These are phyloP conservation scores for Thinopyrum elongatum DNA, from an alignment of 176 grass and related monocot species.

Conservation along the genomic window DNA sequence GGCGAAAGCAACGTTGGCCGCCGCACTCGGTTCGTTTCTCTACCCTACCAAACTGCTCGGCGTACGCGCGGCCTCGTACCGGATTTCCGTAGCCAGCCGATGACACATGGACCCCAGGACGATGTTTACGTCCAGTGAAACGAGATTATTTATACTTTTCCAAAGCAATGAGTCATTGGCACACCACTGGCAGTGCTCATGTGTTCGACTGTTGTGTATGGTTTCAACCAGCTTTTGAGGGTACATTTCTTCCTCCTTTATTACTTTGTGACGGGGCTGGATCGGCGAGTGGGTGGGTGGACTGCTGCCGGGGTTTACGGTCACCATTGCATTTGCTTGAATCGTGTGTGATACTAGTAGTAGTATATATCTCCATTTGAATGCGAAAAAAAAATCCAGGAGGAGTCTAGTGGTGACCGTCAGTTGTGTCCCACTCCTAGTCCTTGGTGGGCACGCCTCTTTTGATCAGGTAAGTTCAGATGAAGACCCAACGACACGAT, in stretches of 20 bases:
- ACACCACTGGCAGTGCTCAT: not conserved
- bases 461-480: slow-evolving; percentile 28
- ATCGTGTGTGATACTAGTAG: not conserved
- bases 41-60: not conserved
- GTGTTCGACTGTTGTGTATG: not conserved
- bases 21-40: not conserved
- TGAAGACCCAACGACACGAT: not conserved
- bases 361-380: not conserved
- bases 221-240: slow-evolving; percentile 4
- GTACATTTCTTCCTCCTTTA: not conserved
- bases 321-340: not conserved
- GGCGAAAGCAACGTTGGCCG: slow-evolving; percentile 5
- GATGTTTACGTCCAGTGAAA: not conserved
- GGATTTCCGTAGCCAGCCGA: not conserved
- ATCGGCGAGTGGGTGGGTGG: slow-evolving; percentile 31
- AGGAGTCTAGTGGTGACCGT: slow-evolving; percentile 12
- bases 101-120: not conserved
- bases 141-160: not conserved
- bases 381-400: not conserved
- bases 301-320: not conserved
- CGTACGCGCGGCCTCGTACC: not conserved
- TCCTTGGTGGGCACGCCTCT: slow-evolving; percentile 20
- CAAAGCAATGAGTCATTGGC: not conserved
- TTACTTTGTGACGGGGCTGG: not conserved
- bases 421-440: slow-evolving; percentile 23